phyloP scores from a whole-genome alignment of 2,329 filamentous ascomycete species.

The Colletotrichum sp. region DNA sequence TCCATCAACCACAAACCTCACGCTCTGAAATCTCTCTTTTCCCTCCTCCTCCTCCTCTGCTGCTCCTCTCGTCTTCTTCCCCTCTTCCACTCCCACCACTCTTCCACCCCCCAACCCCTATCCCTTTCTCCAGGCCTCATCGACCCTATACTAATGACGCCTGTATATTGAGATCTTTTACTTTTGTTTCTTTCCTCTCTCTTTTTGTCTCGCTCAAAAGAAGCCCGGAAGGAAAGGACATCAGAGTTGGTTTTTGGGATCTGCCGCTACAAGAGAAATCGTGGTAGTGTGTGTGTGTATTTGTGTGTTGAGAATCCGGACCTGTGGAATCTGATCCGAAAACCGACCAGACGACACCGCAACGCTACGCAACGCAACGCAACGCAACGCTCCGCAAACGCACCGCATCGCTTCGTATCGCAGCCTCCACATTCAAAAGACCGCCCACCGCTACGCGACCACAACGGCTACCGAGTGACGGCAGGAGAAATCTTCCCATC shows the following conservation, averaged over 20 bases:
- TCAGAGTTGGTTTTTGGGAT: neutral
- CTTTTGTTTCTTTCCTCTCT: constrained; percentile 20
- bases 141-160: constrained; percentile 23
- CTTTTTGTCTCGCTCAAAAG: constrained; percentile 9
- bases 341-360: constrained; percentile 1
- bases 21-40: neutral
- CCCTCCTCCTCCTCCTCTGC: neutral
- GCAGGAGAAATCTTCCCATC: constrained; percentile 20
- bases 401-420: constrained; percentile 9
- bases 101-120: constrained; percentile 6
- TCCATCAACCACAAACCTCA: constrained; percentile 3
- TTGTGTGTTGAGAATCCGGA: neutral
- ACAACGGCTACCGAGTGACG: constrained; percentile 18
- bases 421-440: constrained; percentile 16
- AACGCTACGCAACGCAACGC: neutral
- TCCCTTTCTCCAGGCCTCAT: constrained; percentile 25
- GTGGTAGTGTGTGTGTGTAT: neutral
- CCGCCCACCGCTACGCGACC: constrained; percentile 20
- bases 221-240: constrained; percentile 15
- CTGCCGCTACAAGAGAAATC: neutral
- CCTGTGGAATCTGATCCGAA: constrained; percentile 15
- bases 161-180: constrained; percentile 25
- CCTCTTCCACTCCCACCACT: neutral
- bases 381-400: neutral
- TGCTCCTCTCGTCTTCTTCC: neutral